A percentile compares a stretch with the other conserved stretches of the same genome.
Conservation (phyloP, 2,329 filamentous ascomycete genomes). For the Colletotrichum cuscutae region DNA sequence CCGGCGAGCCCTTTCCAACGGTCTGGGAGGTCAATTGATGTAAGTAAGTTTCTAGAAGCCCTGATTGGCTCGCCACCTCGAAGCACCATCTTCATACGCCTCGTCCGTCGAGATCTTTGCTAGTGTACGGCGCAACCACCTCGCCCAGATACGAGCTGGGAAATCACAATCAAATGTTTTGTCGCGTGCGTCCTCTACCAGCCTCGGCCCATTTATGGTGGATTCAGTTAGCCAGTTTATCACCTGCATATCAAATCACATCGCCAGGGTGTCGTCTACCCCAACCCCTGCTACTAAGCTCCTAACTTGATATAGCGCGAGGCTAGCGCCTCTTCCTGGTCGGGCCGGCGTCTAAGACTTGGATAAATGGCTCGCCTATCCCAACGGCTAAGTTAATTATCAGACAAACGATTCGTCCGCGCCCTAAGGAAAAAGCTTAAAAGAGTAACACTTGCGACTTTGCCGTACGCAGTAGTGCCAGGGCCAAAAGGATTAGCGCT, state of each 20-base stretch:
- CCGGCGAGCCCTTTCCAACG: not conserved
- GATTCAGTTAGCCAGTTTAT: not conserved
- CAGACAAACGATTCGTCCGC: slow-evolving; percentile 19
- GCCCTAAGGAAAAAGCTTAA: slow-evolving; percentile 17
- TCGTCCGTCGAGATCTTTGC: not conserved
- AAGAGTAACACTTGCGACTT: slow-evolving; percentile 3
- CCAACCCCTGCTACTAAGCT: not conserved
- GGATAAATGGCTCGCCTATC: not conserved
- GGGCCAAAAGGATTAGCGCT: slow-evolving; percentile 21
- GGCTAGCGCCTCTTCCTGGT: not conserved
- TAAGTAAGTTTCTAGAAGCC: not conserved
- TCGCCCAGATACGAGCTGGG: slow-evolving; percentile 5
- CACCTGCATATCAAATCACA: slow-evolving; percentile 29
- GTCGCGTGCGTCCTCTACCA: not conserved
- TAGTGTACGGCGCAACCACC: not conserved
- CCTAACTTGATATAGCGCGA: not conserved
- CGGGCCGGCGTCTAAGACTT: not conserved
- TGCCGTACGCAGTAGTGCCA: slow-evolving; percentile 19
- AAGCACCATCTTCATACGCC: not conserved
- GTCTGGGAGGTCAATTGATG: not conserved
- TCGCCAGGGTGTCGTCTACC: not conserved
- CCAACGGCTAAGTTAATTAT: not conserved
- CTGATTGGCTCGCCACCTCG: not conserved
- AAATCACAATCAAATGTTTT: slow-evolving; percentile 5
- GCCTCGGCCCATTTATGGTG: slow-evolving; percentile 11